Base-by-base conservation (phyloP, 306 rosid species). In the Sicyos edulis region DNA sequence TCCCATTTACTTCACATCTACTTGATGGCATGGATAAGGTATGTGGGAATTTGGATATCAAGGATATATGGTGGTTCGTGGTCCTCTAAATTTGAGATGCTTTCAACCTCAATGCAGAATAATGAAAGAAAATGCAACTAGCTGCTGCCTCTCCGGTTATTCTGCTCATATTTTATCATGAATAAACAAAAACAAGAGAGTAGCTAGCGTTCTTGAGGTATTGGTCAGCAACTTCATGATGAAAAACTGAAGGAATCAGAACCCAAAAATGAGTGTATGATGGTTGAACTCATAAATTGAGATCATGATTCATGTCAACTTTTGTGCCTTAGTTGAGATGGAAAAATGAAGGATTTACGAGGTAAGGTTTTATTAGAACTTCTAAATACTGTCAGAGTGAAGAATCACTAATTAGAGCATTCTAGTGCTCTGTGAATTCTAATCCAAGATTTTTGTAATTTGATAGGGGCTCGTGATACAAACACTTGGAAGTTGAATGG, bases 381-480 rank as follows among this genome's bases (percentile, higher is more conserved):
- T 34, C 24, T 37, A 62, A 8, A 0, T 63, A 40, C 22, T 64
- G 52, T 64, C 70, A 64, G 32, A 17, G n/a, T 10, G 70, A 10
- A 10, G 71, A 10, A 44, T 65, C 71, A 42, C 11, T 65, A 44
- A 7, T 20, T 42, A 44, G 34, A 65, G 17, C 53, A 19, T 64
- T 64, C 10, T 65, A n/a, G 51, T 40, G 13, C 26, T 34, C 22
- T 40, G 51, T 17, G 51, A 10, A 37, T 63, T 15, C 70, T 37
- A 10, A 17, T 63, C 8, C 52, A 63, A 17, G 22, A 17, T 17
- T n/a, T 63, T 63, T 40, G 52, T 63, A n/a, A 63, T 63, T 63
- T 63, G 52, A 63, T 63, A 63, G n/a, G 34, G 51, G 16, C 72
- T 21, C 32, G 72, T 47, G 72, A 34, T 37, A 42, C 26, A 20